Percentiles rank a stretch among this genome's conserved stretches.
phyloP scores from a whole-genome alignment of 805 yeast genomes.

The Saturnispora sekii region DNA sequence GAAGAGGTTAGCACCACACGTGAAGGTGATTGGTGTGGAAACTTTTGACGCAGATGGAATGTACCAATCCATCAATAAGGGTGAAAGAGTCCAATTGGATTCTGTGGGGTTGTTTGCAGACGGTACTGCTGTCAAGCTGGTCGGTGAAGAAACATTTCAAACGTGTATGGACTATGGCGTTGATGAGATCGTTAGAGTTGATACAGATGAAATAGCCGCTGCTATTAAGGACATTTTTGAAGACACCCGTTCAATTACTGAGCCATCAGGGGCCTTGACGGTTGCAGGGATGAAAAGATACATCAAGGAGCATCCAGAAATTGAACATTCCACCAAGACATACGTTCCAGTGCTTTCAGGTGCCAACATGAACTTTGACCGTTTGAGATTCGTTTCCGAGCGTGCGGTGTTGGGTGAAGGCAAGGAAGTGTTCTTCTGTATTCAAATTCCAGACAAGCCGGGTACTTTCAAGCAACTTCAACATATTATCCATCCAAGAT shows the following conservation, averaged over 20 bases:
- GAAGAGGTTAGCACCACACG: slow-evolving; percentile 96
- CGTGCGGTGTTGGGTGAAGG: slow-evolving; percentile 99
- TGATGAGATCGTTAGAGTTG: slow-evolving; percentile 68
- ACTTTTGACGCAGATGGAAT: slow-evolving; percentile 94
- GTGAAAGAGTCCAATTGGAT: slow-evolving; percentile 45
- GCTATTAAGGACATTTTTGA: slow-evolving; percentile 95
- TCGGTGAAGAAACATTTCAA: slow-evolving; percentile 89
- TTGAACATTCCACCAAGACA: slow-evolving; percentile 58
- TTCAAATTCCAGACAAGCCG: slow-evolving; percentile 85
- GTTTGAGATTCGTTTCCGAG: slow-evolving; percentile 91
- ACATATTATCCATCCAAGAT: slow-evolving; percentile 71
- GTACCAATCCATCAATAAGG: slow-evolving; percentile 52
- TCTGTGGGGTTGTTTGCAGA: slow-evolving; percentile 97
- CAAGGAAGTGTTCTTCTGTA: slow-evolving; percentile 83
- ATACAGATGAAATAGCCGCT: slow-evolving; percentile 75
- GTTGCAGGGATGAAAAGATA: slow-evolving; percentile 93
- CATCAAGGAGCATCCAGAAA: slow-evolving; percentile 55
- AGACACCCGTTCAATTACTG: slow-evolving; percentile 88
- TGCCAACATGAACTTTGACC: slow-evolving; percentile 96
- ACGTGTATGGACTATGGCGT: slow-evolving; percentile 58
- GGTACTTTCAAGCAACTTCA: slow-evolving; percentile 82
- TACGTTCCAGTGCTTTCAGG: slow-evolving; percentile 87
- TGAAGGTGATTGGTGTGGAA: slow-evolving; percentile 91
- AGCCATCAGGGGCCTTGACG: slow-evolving; percentile 94
- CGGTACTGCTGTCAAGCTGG: slow-evolving; percentile 88